Conservation (phyloP, 2,329 filamentous ascomycete species). For the Penicillium sp. region DNA sequence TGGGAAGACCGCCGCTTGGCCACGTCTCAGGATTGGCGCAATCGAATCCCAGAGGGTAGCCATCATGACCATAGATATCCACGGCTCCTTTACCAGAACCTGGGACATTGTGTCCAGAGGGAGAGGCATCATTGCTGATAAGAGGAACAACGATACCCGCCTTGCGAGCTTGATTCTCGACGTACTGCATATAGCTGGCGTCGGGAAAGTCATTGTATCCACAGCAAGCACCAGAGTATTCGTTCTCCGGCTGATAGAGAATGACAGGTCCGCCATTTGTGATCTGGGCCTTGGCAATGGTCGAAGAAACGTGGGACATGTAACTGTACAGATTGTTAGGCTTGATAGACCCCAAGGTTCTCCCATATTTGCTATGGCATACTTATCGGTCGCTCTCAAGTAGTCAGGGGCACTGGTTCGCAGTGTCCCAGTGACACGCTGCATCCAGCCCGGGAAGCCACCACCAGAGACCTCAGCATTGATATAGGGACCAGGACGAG, state of each 20-base stretch:
- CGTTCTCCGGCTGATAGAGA: constrained; percentile 75
- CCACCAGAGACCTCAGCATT: constrained; percentile 73
- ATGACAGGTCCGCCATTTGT: constrained; percentile 79
- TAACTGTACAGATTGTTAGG: constrained; percentile 46
- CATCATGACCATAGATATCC: constrained; percentile 64
- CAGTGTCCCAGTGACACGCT: constrained; percentile 60
- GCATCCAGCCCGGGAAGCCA: constrained; percentile 76
- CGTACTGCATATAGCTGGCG: constrained; percentile 63
- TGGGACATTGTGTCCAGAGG: constrained; percentile 59
- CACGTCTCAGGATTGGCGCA: constrained; percentile 56
- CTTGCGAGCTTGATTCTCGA: constrained; percentile 62
- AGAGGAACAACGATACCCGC: constrained; percentile 69
- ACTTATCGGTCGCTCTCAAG: constrained; percentile 63
- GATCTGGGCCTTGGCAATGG: constrained; percentile 71
- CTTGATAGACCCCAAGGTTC: background rate
- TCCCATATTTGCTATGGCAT: constrained; percentile 13
- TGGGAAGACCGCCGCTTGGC: constrained; percentile 56
- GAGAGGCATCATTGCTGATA: constrained; percentile 68
- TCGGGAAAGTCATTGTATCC: constrained; percentile 57
- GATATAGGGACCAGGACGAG: constrained; percentile 68
- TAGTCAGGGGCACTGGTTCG: constrained; percentile 61
- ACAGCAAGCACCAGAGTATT: constrained; percentile 57
- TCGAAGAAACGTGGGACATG: constrained; percentile 56
- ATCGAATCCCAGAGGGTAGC: constrained; percentile 53
- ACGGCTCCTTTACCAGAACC: constrained; percentile 54